Percentiles rank a stretch among this genome's conserved stretches.
Conservation (phyloP, 805 yeast genomes). For the Cyberlindnera sargentensis region DNA sequence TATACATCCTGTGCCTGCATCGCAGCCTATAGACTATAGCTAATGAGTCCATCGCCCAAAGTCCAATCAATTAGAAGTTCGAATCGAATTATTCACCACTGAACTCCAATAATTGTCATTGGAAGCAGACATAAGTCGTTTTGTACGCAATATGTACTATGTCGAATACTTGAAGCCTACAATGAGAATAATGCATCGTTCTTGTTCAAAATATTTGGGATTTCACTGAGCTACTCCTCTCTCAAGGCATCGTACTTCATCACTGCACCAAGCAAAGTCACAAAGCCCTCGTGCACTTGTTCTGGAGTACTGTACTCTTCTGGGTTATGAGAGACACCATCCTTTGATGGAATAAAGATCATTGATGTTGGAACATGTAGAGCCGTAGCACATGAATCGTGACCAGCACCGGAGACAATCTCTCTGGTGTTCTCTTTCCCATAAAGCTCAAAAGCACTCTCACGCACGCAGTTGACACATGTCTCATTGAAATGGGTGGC, state of each 20-base stretch:
- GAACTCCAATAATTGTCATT: too few relatives aligned
- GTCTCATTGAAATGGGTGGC: conserved; percentile 51
- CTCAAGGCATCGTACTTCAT: conserved; percentile 30
- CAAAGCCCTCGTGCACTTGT: conserved; percentile 53
- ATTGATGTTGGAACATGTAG: conserved; percentile 58
- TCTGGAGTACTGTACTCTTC: conserved; percentile 60
- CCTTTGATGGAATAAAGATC: conserved; percentile 65
- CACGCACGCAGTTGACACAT: conserved; percentile 44
- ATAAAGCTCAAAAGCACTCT: conserved; percentile 43
- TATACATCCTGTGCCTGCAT: too few relatives aligned
- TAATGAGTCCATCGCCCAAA: too few relatives aligned
- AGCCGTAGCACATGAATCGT: conserved; percentile 59
- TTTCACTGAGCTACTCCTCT: conserved; percentile 3
- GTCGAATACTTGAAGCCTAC: too few relatives aligned
- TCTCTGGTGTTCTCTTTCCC: conserved; percentile 37
- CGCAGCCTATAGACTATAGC: too few relatives aligned
- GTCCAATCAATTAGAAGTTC: too few relatives aligned
- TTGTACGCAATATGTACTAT: too few relatives aligned
- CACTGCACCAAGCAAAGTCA: conserved; percentile 47
- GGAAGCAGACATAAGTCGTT: too few relatives aligned
- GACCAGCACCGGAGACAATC: conserved; percentile 67
- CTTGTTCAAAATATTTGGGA: too few relatives aligned
- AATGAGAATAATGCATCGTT: too few relatives aligned
- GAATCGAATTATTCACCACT: too few relatives aligned
- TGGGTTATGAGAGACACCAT: conserved; percentile 63